Evolutionary conservation across 345 rosid species (phyloP).

Genomic region (Hibiscus mutabilis): DNA sequence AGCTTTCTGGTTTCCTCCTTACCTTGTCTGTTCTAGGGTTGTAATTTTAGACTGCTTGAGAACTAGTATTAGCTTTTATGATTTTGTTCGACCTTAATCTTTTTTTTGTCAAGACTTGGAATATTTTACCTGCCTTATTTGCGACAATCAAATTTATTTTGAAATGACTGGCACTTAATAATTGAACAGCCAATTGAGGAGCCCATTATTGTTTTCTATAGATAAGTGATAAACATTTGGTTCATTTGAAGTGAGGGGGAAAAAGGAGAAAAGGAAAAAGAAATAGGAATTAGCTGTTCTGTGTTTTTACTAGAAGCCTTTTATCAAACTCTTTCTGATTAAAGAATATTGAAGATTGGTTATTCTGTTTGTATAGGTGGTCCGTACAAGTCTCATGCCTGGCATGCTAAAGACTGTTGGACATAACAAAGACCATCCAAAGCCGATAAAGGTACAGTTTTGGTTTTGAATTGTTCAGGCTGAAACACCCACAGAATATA

Average conservation of each 20-base stretch:
- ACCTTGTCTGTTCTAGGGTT: not conserved
- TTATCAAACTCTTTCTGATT: not conserved
- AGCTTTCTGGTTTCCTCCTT: not conserved
- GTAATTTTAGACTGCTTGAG: not conserved
- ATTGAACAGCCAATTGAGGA: not conserved
- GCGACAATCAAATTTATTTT: not conserved
- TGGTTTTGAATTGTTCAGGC: not conserved
- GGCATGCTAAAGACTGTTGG: constrained; percentile 80
- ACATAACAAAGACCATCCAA: constrained; percentile 86
- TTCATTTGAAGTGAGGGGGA: not conserved
- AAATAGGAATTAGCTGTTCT: not conserved
- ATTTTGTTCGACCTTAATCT: not conserved
- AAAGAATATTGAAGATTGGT: not conserved
- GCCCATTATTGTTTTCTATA: not conserved
- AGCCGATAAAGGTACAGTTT: constrained; percentile 75
- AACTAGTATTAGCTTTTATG: not conserved
- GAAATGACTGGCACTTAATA: not conserved
- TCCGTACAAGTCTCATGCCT: constrained; percentile 80
- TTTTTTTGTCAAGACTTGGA: not conserved
- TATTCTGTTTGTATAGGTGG: constrained; percentile 36
- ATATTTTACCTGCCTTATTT: not conserved
- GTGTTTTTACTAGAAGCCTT: not conserved
- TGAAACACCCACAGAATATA: not conserved
- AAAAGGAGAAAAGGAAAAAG: not conserved
- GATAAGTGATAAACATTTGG: not conserved